Evolutionary conservation across 2,329 filamentous ascomycete genomes (phyloP).

Genomic region (Ascochyta lentis): DNA sequence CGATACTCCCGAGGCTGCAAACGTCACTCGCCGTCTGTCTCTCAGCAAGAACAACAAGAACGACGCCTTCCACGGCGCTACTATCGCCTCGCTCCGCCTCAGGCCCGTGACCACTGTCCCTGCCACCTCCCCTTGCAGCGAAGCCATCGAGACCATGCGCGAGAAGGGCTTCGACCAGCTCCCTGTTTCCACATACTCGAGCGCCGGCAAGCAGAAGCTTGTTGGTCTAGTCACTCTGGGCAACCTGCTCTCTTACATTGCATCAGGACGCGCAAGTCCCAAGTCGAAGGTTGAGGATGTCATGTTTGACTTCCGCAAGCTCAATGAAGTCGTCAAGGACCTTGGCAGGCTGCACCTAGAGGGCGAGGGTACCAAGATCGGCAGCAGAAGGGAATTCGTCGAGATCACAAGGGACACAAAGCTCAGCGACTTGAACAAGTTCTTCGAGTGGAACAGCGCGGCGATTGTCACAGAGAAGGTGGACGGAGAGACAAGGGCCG

Average conservation of each 20-base stretch:
- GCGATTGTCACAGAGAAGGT: slow-evolving; percentile 87
- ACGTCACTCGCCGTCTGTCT: slow-evolving; percentile 47
- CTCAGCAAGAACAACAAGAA: slow-evolving; percentile 52
- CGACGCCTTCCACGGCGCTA: slow-evolving; percentile 79
- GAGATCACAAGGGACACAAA: slow-evolving; percentile 93
- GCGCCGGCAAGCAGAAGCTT: slow-evolving; percentile 71
- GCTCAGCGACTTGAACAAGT: slow-evolving; percentile 81
- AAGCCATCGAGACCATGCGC: slow-evolving; percentile 96
- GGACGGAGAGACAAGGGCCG: slow-evolving; percentile 70
- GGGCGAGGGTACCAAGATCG: slow-evolving; percentile 28
- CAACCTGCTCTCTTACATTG: slow-evolving; percentile 91
- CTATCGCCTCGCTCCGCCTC: slow-evolving; percentile 80
- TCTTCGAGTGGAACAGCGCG: slow-evolving; percentile 98
- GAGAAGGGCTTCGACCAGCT: slow-evolving; percentile 98
- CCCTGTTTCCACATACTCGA: slow-evolving; percentile 71
- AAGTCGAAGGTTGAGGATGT: slow-evolving; percentile 79
- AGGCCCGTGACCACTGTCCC: slow-evolving; percentile 92
- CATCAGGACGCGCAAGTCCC: slow-evolving; percentile 77
- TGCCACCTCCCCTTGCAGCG: slow-evolving; percentile 73
- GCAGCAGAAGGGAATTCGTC: slow-evolving; percentile 73
- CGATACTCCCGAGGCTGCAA: slow-evolving; percentile 29
- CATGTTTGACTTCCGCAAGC: slow-evolving; percentile 94
- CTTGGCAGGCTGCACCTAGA: slow-evolving; percentile 50
- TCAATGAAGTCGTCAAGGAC: slow-evolving; percentile 91
- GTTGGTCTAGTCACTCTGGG: slow-evolving; percentile 94